Evolutionary conservation across 371 early-diverging fungal genomes (phyloP).

Genomic region (Funneliformis caledonium): DNA sequence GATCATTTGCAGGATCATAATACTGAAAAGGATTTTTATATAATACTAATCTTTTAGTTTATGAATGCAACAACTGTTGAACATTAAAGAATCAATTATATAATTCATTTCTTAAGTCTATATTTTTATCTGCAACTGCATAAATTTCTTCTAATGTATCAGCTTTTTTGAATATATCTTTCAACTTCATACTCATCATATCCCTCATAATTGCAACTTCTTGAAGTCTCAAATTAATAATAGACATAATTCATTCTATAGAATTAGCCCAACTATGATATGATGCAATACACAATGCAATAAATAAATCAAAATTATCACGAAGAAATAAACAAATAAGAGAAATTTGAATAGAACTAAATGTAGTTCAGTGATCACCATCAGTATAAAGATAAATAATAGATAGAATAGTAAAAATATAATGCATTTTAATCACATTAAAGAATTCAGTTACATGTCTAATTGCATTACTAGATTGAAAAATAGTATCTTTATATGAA

Average conservation of each 20-base stretch:
- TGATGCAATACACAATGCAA: background rate
- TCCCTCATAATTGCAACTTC: no score
- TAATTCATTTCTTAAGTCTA: background rate
- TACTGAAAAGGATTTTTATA: background rate
- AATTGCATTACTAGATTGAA: background rate
- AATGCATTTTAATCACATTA: background rate
- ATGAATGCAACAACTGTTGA: background rate
- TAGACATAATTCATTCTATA: background rate
- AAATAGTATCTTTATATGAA: background rate
- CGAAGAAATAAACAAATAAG: conserved; percentile 13
- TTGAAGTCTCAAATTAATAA: no score
- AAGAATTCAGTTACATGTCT: background rate
- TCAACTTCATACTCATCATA: no score
- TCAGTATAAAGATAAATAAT: conserved; percentile 11
- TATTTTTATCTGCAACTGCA: no score
- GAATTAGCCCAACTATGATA: background rate
- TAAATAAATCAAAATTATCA: background rate
- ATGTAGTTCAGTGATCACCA: background rate
- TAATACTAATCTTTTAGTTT: background rate
- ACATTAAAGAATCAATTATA: background rate
- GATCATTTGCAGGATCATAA: background rate
- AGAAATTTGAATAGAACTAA: background rate
- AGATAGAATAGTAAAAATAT: background rate
- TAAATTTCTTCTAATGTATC: background rate
- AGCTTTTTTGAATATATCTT: background rate